Percentiles rank a stretch among this genome's conserved stretches.
These are phyloP conservation scores for Kuraishia piskuri DNA, from an alignment of 805 yeast genomes.

Conservation along the genomic window DNA sequence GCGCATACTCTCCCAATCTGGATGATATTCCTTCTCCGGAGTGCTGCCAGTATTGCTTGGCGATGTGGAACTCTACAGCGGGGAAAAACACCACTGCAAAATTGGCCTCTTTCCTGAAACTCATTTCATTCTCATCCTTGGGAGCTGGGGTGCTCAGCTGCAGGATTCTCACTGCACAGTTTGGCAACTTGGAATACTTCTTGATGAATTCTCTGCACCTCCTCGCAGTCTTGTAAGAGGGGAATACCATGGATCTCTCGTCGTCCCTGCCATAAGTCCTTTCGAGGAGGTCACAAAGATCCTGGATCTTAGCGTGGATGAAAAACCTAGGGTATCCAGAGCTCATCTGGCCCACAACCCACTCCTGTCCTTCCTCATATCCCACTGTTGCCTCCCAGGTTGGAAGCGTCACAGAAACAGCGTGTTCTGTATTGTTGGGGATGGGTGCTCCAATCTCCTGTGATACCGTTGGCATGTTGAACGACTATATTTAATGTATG, in stretches of 20 bases:
- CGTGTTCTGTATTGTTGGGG: slow-evolving; percentile 85
- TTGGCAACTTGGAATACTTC: slow-evolving; percentile 26
- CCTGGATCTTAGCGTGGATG: slow-evolving; percentile 54
- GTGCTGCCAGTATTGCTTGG: slow-evolving; percentile 94
- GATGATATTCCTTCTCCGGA: slow-evolving; percentile 96
- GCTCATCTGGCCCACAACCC: slow-evolving; percentile 69
- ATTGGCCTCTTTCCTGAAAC: slow-evolving; percentile 53
- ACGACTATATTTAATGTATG: background rate
- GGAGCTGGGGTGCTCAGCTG: slow-evolving; percentile 72
- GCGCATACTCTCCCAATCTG: slow-evolving; percentile 76
- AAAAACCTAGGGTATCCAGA: slow-evolving; percentile 89
- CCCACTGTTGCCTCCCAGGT: slow-evolving; percentile 93
- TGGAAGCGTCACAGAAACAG: slow-evolving; percentile 91
- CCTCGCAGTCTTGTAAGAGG: slow-evolving; percentile 71
- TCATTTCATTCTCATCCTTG: slow-evolving; percentile 44
- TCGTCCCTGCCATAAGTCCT: slow-evolving; percentile 71
- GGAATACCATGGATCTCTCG: slow-evolving; percentile 69
- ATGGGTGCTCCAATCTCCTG: slow-evolving; percentile 72
- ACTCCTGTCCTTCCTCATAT: slow-evolving; percentile 82
- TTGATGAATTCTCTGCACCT: slow-evolving; percentile 76
- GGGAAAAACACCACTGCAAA: slow-evolving; percentile 80
- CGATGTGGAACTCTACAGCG: slow-evolving; percentile 43
- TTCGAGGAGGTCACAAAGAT: slow-evolving; percentile 44
- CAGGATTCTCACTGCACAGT: slow-evolving; percentile 46
- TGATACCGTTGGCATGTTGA: slow-evolving; percentile 13